Conservation (phyloP, 768 basidiomycete genomes). For the Myochromella boudieri region DNA sequence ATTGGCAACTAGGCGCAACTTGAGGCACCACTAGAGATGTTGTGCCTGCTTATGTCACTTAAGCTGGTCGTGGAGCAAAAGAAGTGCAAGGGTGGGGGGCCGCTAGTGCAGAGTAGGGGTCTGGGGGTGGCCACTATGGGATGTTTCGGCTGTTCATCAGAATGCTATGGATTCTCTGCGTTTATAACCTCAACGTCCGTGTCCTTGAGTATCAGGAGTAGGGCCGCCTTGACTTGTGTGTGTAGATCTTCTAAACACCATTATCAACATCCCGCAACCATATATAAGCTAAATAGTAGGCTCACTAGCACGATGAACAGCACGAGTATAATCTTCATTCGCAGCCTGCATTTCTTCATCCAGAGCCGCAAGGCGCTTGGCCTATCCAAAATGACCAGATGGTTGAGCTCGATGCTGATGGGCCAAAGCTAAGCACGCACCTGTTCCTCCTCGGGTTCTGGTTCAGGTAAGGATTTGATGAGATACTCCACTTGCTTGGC, state of each 20-base stretch:
- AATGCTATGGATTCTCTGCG: slow-evolving; percentile 9
- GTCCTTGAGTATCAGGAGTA: slow-evolving; percentile 57
- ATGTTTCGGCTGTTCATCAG: no score
- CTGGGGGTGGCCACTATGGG: no score
- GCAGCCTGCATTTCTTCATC: slow-evolving; percentile 71
- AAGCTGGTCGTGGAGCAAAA: no score
- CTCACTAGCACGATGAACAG: slow-evolving; percentile 77
- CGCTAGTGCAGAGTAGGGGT: no score
- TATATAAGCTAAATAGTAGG: slow-evolving; percentile 18
- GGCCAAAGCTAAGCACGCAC: slow-evolving; percentile 31
- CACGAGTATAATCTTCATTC: slow-evolving; percentile 74
- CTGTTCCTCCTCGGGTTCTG: slow-evolving; percentile 78
- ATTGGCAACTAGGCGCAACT: no score
- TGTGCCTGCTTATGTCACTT: no score
- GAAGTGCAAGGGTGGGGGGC: no score
- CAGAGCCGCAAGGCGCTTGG: slow-evolving; percentile 60
- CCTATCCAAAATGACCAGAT: slow-evolving; percentile 47
- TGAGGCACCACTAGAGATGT: no score
- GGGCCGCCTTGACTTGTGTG: slow-evolving; percentile 55
- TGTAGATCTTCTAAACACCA: slow-evolving; percentile 56
- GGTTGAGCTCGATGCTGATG: no score
- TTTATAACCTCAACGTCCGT: slow-evolving; percentile 37
- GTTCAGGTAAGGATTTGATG: slow-evolving; percentile 75
- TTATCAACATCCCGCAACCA: background rate
- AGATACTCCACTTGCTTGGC: slow-evolving; percentile 89